Percentiles rank a stretch among this genome's conserved stretches.
Conservation (phyloP, 2,329 filamentous ascomycete species). For the Triangularia setosa region DNA sequence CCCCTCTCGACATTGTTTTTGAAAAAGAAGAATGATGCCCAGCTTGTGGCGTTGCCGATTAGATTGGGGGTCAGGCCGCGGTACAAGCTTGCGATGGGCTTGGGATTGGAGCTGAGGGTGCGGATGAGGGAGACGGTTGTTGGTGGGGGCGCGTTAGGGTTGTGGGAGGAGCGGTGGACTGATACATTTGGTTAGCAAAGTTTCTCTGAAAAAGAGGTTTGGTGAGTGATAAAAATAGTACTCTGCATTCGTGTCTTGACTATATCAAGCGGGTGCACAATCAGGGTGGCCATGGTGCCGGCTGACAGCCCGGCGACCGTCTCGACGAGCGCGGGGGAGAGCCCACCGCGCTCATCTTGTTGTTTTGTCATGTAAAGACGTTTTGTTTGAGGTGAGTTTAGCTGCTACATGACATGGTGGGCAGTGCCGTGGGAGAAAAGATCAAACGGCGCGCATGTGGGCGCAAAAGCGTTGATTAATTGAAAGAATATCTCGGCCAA, state of each 20-base stretch:
- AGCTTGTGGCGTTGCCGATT: constrained; percentile 82
- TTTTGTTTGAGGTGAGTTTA: not conserved
- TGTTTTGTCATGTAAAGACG: constrained; percentile 44
- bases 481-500: not conserved
- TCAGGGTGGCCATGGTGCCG: constrained; percentile 79
- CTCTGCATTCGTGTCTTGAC: constrained; percentile 95
- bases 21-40: constrained; percentile 89
- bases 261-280: constrained; percentile 88
- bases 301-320: constrained; percentile 85
- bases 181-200: not conserved
- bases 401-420: not conserved
- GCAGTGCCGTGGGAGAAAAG: not conserved
- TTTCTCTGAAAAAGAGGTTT: not conserved
- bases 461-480: not conserved
- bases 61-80: constrained; percentile 87
- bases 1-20: constrained; percentile 53
- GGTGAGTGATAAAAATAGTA: constrained; percentile 34
- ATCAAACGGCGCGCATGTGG: constrained; percentile 6
- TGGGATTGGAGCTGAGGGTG: constrained; percentile 44
- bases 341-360: constrained; percentile 48
- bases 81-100: constrained; percentile 70
- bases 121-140: constrained; percentile 53
- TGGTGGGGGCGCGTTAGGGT: constrained; percentile 31
- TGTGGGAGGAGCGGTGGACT: constrained; percentile 49
- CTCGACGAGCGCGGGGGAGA: constrained; percentile 78